These are phyloP conservation scores for Saccharomyces eubayanus DNA, from an alignment of 805 yeast species.

Conservation along the genomic window DNA sequence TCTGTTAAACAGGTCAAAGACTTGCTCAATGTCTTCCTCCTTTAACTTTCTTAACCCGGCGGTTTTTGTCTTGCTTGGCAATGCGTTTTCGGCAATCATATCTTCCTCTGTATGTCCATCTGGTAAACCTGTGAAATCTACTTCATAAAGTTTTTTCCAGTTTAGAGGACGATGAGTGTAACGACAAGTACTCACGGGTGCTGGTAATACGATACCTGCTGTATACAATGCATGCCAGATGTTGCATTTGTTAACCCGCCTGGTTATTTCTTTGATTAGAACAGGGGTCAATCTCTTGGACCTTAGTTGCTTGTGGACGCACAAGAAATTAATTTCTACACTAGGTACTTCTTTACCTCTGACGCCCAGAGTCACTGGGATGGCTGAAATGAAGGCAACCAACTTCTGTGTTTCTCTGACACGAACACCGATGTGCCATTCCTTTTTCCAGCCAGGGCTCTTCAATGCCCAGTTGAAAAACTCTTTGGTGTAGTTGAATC, in stretches of 20 bases:
- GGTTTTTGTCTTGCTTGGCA: conserved; percentile 46
- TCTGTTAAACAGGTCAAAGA: conserved; percentile 45
- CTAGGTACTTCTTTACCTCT: conserved; percentile 48
- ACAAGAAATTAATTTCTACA: conserved; percentile 87
- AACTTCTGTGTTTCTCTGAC: conserved; percentile 67
- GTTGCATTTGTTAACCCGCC: conserved; percentile 74
- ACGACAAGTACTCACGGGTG: conserved; percentile 83
- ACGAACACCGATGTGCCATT: conserved; percentile 92
- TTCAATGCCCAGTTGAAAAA: conserved; percentile 89
- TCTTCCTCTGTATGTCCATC: conserved; percentile 56
- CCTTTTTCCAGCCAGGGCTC: conserved; percentile 84
- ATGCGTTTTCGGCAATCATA: conserved; percentile 60
- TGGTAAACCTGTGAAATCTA: conserved; percentile 82
- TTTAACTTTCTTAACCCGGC: conserved; percentile 47
- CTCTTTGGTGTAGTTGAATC: conserved; percentile 78
- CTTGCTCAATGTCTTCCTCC: conserved; percentile 55
- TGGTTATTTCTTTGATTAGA: conserved; percentile 84
- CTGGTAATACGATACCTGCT: conserved; percentile 83
- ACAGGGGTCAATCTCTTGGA: conserved; percentile 93
- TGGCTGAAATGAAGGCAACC: conserved; percentile 88
- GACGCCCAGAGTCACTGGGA: conserved; percentile 64
- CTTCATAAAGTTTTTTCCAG: conserved; percentile 84
- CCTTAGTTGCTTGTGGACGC: conserved; percentile 89
- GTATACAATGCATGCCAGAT: conserved; percentile 97
- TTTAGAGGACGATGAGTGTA: conserved; percentile 91